Evolutionary conservation across 768 basidiomycete genomes (phyloP).

Genomic region (Neoboletus brunneissimus): DNA sequence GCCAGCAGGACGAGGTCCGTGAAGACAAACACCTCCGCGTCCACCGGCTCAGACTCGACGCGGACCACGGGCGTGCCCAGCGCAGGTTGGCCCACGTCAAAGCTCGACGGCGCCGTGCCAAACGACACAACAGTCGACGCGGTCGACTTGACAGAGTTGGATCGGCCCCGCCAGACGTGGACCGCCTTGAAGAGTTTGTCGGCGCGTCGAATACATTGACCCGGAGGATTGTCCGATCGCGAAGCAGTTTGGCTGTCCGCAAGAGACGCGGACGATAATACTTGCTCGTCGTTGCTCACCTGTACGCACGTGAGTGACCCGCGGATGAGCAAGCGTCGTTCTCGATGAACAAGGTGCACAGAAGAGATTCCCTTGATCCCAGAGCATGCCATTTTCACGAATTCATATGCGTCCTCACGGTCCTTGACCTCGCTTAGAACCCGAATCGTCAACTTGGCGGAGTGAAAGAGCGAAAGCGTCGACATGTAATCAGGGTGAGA

Average conservation of each 20-base stretch:
- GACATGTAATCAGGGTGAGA: constrained; percentile 68
- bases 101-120: constrained; percentile 29
- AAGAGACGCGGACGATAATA: background rate
- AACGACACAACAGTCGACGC: constrained; percentile 29
- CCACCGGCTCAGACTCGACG: constrained; percentile 24
- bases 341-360: constrained; percentile 60
- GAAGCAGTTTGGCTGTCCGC: background rate
- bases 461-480: constrained; percentile 60
- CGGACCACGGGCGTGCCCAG: constrained; percentile 21
- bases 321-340: constrained; percentile 70
- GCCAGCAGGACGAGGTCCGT: constrained; percentile 68
- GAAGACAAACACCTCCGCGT: constrained; percentile 52
- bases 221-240: background rate
- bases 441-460: constrained; percentile 67
- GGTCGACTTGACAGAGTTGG: constrained; percentile 36
- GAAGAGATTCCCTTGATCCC: constrained; percentile 58
- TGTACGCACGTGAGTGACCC: constrained; percentile 50
- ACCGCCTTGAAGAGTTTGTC: constrained; percentile 40
- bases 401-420: constrained; percentile 83
- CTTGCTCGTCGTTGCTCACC: constrained; percentile 36
- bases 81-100: constrained; percentile 19
- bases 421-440: constrained; percentile 83
- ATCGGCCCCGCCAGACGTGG: constrained; percentile 45
- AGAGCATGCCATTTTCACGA: constrained; percentile 56
- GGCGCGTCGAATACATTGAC: constrained; percentile 10